phyloP scores from a whole-genome alignment of 768 basidiomycete genomes.

The Pleurotus cornucopiae region DNA sequence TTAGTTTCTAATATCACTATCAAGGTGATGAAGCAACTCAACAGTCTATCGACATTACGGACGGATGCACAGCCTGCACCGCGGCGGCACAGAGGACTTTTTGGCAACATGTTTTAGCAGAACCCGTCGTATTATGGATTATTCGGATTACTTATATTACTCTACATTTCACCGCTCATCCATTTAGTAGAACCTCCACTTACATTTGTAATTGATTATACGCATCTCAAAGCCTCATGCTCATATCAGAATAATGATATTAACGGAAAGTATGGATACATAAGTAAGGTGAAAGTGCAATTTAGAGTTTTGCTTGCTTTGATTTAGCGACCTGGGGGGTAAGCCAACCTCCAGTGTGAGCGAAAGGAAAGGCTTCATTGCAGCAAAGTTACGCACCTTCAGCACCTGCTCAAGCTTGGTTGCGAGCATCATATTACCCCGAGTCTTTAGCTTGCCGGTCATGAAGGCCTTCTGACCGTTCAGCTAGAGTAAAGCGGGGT shows the following conservation, averaged over 20 bases:
- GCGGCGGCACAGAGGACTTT: slow-evolving; percentile 73
- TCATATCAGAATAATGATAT: neutral
- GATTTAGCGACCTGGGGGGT: slow-evolving; percentile 34
- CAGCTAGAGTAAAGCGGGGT: slow-evolving; percentile 34
- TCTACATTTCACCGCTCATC: slow-evolving; percentile 2
- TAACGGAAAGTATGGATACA: neutral
- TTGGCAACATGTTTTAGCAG: slow-evolving; percentile 64
- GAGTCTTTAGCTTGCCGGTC: slow-evolving; percentile 90
- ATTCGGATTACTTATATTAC: neutral
- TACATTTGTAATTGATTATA: slow-evolving; percentile 7
- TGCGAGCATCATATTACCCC: slow-evolving; percentile 90
- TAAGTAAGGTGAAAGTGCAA: neutral
- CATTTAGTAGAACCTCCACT: slow-evolving; percentile 9
- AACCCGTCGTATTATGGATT: neutral
- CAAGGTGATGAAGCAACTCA: slow-evolving; percentile 94
- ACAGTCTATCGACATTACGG: slow-evolving; percentile 84
- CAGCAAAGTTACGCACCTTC: slow-evolving; percentile 45
- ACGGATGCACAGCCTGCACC: slow-evolving; percentile 74
- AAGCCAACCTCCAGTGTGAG: neutral
- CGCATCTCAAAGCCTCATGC: neutral
- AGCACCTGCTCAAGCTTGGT: slow-evolving; percentile 86
- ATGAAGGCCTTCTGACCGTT: slow-evolving; percentile 96
- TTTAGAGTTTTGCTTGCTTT: slow-evolving; percentile 20
- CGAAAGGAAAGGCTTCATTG: neutral
- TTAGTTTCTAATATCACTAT: neutral